phyloP scores from a whole-genome alignment of 768 basidiomycete species.

The Cystobasidium tubakii region DNA sequence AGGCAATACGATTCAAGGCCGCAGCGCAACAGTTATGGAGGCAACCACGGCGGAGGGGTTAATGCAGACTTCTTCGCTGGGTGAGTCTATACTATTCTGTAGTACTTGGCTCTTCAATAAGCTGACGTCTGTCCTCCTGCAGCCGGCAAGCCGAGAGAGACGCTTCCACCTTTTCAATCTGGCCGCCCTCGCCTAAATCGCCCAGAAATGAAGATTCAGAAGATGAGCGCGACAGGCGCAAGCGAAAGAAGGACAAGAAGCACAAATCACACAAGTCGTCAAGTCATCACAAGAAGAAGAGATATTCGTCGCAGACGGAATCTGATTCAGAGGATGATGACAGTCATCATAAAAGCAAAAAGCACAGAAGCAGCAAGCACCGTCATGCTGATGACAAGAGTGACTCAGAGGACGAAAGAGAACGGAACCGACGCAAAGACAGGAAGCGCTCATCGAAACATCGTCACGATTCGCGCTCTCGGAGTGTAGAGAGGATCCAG shows the following conservation, averaged over 20 bases:
- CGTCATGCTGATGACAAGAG: slow-evolving; percentile 13
- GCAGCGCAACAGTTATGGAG: slow-evolving; percentile 1
- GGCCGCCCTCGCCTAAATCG: slow-evolving; percentile 36
- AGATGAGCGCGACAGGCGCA: slow-evolving; percentile 18
- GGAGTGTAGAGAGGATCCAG: slow-evolving; percentile 42
- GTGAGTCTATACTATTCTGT: not conserved
- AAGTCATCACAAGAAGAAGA: slow-evolving; percentile 19
- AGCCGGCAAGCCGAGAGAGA: slow-evolving; percentile 37
- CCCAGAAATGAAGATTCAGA: slow-evolving; percentile 35
- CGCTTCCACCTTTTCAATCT: slow-evolving; percentile 36
- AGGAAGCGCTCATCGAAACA: slow-evolving; percentile 13
- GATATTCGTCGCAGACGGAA: slow-evolving; percentile 20
- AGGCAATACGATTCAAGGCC: slow-evolving; percentile 3
- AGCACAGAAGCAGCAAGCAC: slow-evolving; percentile 12
- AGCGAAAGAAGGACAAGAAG: slow-evolving; percentile 39
- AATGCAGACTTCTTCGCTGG: slow-evolving; percentile 31
- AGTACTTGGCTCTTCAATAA: not conserved
- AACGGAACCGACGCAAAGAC: not conserved
- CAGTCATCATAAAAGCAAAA: not conserved
- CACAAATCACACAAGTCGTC: not conserved
- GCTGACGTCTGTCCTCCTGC: slow-evolving; percentile 14
- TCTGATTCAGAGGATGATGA: slow-evolving; percentile 22
- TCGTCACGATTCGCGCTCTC: slow-evolving; percentile 25
- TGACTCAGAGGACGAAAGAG: slow-evolving; percentile 16
- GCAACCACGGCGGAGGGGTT: not conserved